These are phyloP conservation scores for Globisporangium paroecandrum DNA, from an alignment of 352 stramenopile species.

Conservation along the genomic window DNA sequence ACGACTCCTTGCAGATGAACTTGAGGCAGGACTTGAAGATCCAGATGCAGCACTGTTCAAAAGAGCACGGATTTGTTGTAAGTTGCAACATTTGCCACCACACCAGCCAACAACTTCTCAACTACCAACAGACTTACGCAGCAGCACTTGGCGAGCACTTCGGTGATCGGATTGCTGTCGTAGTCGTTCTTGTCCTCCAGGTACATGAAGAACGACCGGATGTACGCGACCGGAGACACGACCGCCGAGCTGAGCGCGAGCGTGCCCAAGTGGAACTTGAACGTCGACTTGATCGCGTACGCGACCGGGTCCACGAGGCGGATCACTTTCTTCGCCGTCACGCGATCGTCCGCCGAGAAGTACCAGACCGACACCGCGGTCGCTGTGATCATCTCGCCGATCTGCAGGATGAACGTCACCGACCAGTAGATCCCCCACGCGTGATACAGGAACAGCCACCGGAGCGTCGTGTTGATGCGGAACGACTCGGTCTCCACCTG, in stretches of 20 bases:
- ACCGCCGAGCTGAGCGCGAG: conserved; percentile 58
- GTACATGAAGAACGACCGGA: conserved; percentile 78
- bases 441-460: conserved; percentile 78
- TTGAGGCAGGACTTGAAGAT: conserved; percentile 83
- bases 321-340: conserved; percentile 57
- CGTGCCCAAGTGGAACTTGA: conserved; percentile 73
- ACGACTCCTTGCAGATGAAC: conserved; percentile 82
- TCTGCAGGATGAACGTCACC: conserved; percentile 56
- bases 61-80: background rate
- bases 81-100: conserved; percentile 5
- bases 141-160: conserved; percentile 53
- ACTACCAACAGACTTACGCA: conserved; percentile 46
- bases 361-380: conserved; percentile 77
- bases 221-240: conserved; percentile 57
- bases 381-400: conserved; percentile 74
- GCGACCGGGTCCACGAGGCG: conserved; percentile 51
- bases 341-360: conserved; percentile 60
- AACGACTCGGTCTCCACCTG: conserved; percentile 71
- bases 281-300: conserved; percentile 57
- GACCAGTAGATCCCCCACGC: conserved; percentile 82
- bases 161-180: conserved; percentile 56
- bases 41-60: conserved; percentile 70
- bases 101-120: background rate
- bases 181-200: conserved; percentile 81
- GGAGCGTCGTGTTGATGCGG: conserved; percentile 52